Evolutionary conservation across 371 early-diverging fungal species (phyloP).

Genomic region (Zychaea mexicana): DNA sequence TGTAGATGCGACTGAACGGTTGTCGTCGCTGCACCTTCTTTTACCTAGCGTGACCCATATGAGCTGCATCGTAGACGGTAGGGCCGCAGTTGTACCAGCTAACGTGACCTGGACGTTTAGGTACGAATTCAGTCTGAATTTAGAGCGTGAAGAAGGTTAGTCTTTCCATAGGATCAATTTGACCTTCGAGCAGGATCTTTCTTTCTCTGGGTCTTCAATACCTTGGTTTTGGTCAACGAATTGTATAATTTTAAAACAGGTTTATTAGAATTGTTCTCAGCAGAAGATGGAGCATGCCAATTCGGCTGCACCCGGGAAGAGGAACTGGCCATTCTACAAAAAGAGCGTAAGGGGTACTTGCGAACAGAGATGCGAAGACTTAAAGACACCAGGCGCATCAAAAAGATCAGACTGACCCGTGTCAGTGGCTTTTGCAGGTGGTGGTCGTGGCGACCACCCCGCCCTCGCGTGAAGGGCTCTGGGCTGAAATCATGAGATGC

Average conservation of each 20-base stretch:
- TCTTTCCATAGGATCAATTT: neutral
- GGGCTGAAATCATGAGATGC: too few species aligned
- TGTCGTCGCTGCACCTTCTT: neutral
- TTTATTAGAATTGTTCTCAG: conserved; percentile 7
- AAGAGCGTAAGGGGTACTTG: neutral
- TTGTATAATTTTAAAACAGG: conserved; percentile 73
- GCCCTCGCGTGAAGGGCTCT: too few species aligned
- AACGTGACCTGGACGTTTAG: conserved; percentile 77
- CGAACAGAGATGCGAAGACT: neutral
- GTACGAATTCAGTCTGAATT: conserved; percentile 85
- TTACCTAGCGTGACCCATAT: conserved; percentile 97
- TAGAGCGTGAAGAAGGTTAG: neutral
- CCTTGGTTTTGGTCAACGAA: conserved; percentile 78
- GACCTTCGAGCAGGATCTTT: neutral
- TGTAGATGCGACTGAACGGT: too few species aligned
- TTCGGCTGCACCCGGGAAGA: conserved; percentile 29
- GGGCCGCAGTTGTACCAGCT: conserved; percentile 99
- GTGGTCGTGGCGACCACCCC: neutral
- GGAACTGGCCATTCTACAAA: neutral
- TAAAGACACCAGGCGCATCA: conserved; percentile 12
- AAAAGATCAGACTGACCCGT: neutral
- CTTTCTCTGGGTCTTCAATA: too few species aligned
- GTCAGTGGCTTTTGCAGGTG: neutral
- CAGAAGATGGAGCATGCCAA: conserved; percentile 37
- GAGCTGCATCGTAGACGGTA: conserved; percentile 98